These are phyloP conservation scores for Hypoxylon trugodes DNA, from an alignment of 495 filamentous ascomycete species.

Conservation along the genomic window DNA sequence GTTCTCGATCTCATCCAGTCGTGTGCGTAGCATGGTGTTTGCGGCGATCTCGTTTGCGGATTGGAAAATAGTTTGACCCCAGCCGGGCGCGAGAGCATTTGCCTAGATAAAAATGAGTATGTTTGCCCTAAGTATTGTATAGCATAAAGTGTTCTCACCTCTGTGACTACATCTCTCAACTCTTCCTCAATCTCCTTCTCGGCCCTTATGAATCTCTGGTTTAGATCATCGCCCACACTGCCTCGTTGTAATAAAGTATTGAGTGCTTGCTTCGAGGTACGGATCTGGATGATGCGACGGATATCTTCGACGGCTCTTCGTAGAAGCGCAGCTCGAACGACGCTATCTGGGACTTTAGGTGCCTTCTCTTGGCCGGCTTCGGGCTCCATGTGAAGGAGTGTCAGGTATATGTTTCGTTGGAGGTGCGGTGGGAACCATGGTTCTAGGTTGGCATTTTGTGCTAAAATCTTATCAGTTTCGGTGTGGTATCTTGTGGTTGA, in stretches of 20 bases:
- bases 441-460: conserved; percentile 78
- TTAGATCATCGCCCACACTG: conserved; percentile 94
- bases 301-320: conserved; percentile 92
- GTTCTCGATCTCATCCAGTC: conserved; percentile 79
- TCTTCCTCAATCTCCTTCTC: conserved; percentile 99
- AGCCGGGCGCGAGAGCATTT: conserved; percentile 83
- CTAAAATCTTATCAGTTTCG: conserved; percentile 51
- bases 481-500: not conserved
- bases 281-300: conserved; percentile 82
- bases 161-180: conserved; percentile 88
- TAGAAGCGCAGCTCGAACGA: conserved; percentile 89
- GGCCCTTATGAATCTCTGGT: conserved; percentile 88
- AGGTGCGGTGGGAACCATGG: conserved; percentile 93
- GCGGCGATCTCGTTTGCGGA: conserved; percentile 83
- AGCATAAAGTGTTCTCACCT: conserved; percentile 62
- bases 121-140: not conserved
- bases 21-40: conserved; percentile 76
- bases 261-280: conserved; percentile 84
- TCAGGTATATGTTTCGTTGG: conserved; percentile 92
- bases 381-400: conserved; percentile 86
- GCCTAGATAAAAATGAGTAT: conserved; percentile 58
- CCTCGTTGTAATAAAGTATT: conserved; percentile 84
- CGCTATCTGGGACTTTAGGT: conserved; percentile 79
- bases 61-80: conserved; percentile 96
- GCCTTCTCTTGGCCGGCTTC: conserved; percentile 71